These are phyloP conservation scores for Geotrichum klebahnii DNA, from an alignment of 1,139 yeast species.

Conservation along the genomic window DNA sequence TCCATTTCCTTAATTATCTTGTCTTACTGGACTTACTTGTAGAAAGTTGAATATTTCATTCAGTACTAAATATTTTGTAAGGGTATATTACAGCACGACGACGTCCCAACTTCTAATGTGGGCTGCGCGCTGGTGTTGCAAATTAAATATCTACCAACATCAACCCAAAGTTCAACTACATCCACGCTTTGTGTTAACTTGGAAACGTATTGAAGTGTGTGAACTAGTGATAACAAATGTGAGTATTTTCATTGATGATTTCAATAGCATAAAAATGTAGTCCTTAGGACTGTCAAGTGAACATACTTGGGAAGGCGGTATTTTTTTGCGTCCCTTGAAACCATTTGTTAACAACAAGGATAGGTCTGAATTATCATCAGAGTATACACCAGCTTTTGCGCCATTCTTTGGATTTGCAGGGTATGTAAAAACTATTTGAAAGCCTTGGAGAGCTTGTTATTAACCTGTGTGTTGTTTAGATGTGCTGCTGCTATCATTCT, in stretches of 20 bases:
- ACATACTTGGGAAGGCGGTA: neutral
- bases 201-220: no score
- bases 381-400: constrained; percentile 79
- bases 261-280: no score
- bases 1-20: no score
- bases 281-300: neutral
- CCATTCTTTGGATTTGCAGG: constrained; percentile 96
- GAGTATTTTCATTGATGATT: no score
- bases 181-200: no score
- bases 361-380: constrained; percentile 34
- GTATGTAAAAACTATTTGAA: constrained; percentile 31
- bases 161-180: no score
- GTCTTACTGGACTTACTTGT: no score
- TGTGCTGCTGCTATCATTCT: constrained; percentile 89
- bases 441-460: neutral
- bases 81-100: neutral
- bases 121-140: no score
- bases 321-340: neutral
- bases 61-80: neutral
- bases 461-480: constrained; percentile 28
- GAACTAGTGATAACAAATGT: no score
- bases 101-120: no score
- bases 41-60: neutral
- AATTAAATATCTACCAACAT: no score
- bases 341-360: neutral